Base-by-base conservation (phyloP, 805 yeast species). In the Cyberlindnera samutprakarnensis region DNA sequence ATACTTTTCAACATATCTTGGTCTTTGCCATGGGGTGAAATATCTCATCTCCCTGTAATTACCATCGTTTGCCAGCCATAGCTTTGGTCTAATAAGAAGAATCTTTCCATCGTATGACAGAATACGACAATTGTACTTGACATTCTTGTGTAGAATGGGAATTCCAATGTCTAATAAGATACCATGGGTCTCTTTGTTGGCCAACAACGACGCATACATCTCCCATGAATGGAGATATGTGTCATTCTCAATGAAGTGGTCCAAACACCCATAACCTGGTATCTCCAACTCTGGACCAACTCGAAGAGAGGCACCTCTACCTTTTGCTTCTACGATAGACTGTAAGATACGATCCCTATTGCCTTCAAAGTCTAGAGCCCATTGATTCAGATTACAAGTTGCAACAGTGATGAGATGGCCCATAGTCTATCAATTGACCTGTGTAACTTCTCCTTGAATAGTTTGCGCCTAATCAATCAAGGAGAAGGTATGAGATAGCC, bases 361-460 rank as follows among this genome's bases (percentile, higher is more conserved):
- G 5, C 98, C 99, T 56, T 90, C 97, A 56, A 86, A 92, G 56
- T 92, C 99, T 33, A 92, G 66, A 0, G 98, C 96, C 99, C 99
- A 92, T 70, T 92, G 99, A 62, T 92, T 92, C 42, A 92, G 68
- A 48, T 88, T 86, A 59, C 97, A 90, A 1, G 97, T 88, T 1
- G 97, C 88, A 23, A 90, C 64, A 0, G 96, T 90, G 29, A 88
- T 77, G 36, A 81, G 69, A 33, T 85, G 92, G 1, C 94, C 88
- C 96, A 88, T 88, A 11, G 23, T 27, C 13, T 12, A 16, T 7
- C n/a, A n/a, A 22, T 16, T 15, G 14, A 4, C 23, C 18, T 15
- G 14, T 16, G 5, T 24, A n/a, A n/a, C n/a, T n/a, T n/a, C n/a
- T n/a, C n/a, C n/a, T n/a, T n/a, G n/a, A n/a, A n/a, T n/a, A n/a